Evolutionary conservation across 345 rosid genomes (phyloP), one percentile per base, ranked within the genome.

Genomic region (Atalantia buxifolia): DNA sequence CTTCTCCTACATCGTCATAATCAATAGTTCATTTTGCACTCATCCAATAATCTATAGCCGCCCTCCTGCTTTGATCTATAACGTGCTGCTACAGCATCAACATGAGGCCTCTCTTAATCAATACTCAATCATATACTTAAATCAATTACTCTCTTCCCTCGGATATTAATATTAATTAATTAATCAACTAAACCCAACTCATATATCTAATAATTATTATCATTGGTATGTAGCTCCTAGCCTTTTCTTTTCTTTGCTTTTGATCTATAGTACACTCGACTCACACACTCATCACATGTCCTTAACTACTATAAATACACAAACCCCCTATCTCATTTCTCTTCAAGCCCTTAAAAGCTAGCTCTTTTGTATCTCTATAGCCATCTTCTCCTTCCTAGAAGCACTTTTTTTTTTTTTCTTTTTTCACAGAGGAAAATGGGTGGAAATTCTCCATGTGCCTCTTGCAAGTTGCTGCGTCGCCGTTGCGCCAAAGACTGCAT

Each of bases 401-500:
- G 7, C 50, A 45, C 18, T 45, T 45, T 45, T 30, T 35, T 18
- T 38, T 1, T 13, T 28, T 36, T 7, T 6, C 38, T 35, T 36
- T 36, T 36, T 31, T 21, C 9, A 33, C 40, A 65, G 8, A 25
- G 27, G 27, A 76, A 57, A 13, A 86, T 85, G 88, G 88, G 82
- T 9, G 88, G 87, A 55, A 84, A 81, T 27, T 83, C 92, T 19
- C 94, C 94, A 28, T 90, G 94, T 53, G 94, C 94, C 22, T 90
- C 92, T 35, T 90, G 94, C 85, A 90, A 87, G 84, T 71, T 90
- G 66, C 87, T 90, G 10, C 81, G 92, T 59, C 88, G 94, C 42
- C 86, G 92, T n/a, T 90, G 94, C 65, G 85, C 89, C 70, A 85
- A 86, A 67, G 94, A 89, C 84, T 90, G 94, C 76, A 72, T 88